Base-by-base conservation (phyloP, 768 basidiomycete genomes). In the Mycena capillaripes region DNA sequence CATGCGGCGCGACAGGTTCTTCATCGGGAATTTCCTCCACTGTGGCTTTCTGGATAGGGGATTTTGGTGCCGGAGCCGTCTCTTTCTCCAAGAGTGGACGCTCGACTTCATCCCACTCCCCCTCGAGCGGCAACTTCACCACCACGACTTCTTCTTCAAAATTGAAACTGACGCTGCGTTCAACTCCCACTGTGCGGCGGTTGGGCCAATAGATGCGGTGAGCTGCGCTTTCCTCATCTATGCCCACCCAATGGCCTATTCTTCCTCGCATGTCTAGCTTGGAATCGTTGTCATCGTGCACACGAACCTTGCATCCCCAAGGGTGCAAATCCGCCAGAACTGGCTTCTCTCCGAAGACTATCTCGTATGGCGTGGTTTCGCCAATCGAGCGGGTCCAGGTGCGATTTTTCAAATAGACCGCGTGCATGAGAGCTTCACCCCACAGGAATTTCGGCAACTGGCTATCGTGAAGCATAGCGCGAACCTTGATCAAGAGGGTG, bases 161-260 rank as follows among this genome's bases (percentile, higher is more conserved):
- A 38, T 38, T 38, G 36, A 74, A 74, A 9, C 21, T 72, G 36
- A 83, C 66, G 57, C 78, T 80, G 3, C 76, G 69, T 52, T 83
- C 78, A n/a, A 80, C 74, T 4, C 75, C 69, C 4, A 83, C 66
- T 0, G 73, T 44, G 1, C 66, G 73, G 17, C 72, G 78, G 11
- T 73, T 67, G 0, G 79, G 79, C 82, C 81, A 86, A 66, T 84
- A 38, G 85, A 85, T 75, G 3, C 78, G 63, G 44, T 80, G 78
- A 0, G 76, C 84, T 12, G 81, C 79, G 29, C 78, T 79, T 25
- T 78, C 69, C 4, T 77, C 70, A 58, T 82, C 79, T 63, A 80
- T 76, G 17, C 86, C 85, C 4, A 86, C 59, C 79, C 81, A 86
- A 7, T 75, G 56, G 12, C 79, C 83, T 60, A 79, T 74, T 27